Evolutionary conservation across 495 filamentous ascomycete genomes (phyloP), one percentile per base, ranked within the genome.

Genomic region (Friedmanniomyces simplex): DNA sequence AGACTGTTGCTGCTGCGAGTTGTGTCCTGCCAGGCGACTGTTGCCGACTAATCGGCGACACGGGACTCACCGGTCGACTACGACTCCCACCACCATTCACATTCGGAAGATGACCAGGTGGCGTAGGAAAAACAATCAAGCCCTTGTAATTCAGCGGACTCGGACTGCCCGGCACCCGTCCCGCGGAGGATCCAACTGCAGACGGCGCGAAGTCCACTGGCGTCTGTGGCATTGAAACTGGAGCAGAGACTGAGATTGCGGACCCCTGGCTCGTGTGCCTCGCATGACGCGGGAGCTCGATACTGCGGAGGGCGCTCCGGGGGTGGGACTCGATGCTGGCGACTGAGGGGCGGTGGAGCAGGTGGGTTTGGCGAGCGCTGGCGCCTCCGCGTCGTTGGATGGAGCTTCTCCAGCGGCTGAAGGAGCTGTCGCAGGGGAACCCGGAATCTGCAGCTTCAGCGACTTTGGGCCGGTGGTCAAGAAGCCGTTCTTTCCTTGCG

Each of bases 291-390:
- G 37, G 26, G 2, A 62, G 14, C 4, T 58, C 46, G 22, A 59
- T 59, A n/a, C 52, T 55, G 22, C 60, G 28, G 36, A 67, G 47
- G 22, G 61, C 45, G 12, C 53, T 45, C 21, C 67, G 50, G 11
- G 67, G 57, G 34, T 56, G 63, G 10, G 43, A 36, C 21, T 61
- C 67, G 52, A 69, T 66, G n/a, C 58, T 64, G 11, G 63, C 57
- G 13, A 66, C 18, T 7, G 63, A 67, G 21, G 67, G 65, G 16
- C 63, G 63, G 4, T 61, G 47, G 37, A 60, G 16, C 1, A 63
- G 46, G 12, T 18, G 24, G 12, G 45, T 30, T 45, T 57, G 11
- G 21, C 53, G 18, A 37, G 18, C 18, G 21, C 22, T 54, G 3
- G 16, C 16, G 5, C n/a, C 18, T 47, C 53, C 26, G 10, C 16